phyloP scores from a whole-genome alignment of 441 rosid genomes.

The Codiaeum variegatum region DNA sequence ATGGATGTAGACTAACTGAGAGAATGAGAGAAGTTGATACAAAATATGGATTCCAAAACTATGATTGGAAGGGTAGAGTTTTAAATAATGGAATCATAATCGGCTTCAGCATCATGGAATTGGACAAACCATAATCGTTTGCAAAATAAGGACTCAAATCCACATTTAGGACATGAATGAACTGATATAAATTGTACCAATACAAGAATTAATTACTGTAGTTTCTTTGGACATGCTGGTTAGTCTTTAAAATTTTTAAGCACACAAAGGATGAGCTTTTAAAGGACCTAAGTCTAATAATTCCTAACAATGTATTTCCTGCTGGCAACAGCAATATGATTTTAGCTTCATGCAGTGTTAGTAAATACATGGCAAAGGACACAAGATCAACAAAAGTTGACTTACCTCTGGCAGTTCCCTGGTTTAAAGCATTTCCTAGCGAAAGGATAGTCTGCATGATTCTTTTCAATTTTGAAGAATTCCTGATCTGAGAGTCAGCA shows the following conservation, averaged over 20 bases:
- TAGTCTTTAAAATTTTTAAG: background rate
- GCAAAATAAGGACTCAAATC: background rate
- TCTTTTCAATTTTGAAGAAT: constrained; percentile 70
- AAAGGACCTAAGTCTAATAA: background rate
- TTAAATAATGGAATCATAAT: background rate
- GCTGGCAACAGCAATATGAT: background rate
- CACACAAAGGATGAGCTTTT: background rate
- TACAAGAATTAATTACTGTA: background rate
- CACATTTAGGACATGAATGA: background rate
- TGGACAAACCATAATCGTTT: background rate
- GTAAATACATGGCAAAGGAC: background rate
- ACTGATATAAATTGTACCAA: background rate
- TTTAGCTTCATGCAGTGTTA: background rate
- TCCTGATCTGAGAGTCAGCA: constrained; percentile 49
- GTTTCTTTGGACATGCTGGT: background rate
- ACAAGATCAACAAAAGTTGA: constrained; percentile 11
- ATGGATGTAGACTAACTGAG: background rate
- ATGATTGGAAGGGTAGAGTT: background rate
- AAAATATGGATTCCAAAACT: background rate
- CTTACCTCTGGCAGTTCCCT: constrained; percentile 98
- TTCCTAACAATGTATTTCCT: background rate
- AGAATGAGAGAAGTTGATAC: background rate
- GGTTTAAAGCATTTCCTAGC: constrained; percentile 91
- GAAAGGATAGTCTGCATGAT: constrained; percentile 94
- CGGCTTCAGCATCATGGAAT: background rate